Evolutionary conservation across 2,329 filamentous ascomycete species (phyloP).

Genomic region (Alternaria panax): DNA sequence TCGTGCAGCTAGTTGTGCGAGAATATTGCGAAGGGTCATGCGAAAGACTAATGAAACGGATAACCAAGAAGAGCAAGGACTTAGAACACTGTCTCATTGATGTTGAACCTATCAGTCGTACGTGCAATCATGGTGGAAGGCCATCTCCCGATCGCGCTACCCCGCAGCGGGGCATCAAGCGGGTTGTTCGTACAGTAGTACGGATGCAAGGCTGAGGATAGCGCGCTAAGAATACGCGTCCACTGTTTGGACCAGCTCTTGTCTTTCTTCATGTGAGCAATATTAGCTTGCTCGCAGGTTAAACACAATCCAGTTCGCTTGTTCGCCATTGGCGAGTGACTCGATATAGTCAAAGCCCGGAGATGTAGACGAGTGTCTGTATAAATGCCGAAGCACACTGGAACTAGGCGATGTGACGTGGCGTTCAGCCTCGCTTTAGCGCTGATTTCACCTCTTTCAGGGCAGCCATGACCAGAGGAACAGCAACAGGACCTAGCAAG

Average conservation of each 20-base stretch:
- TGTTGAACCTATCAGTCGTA: neutral
- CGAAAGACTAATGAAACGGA: neutral
- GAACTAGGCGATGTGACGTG: neutral
- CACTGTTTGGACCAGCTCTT: neutral
- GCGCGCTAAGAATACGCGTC: neutral
- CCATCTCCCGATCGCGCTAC: neutral
- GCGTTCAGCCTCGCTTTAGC: conserved; percentile 28
- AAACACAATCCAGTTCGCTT: neutral
- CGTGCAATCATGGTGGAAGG: neutral
- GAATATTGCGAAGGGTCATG: neutral
- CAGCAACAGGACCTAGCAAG: conserved; percentile 85
- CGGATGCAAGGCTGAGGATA: neutral
- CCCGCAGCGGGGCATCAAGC: conserved; percentile 7
- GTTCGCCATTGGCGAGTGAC: neutral
- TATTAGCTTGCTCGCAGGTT: neutral
- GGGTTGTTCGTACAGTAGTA: neutral
- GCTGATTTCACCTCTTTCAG: conserved; percentile 69
- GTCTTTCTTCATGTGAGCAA: neutral
- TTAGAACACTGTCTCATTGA: neutral
- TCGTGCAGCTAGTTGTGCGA: neutral
- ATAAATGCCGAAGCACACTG: neutral
- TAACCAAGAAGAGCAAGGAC: neutral
- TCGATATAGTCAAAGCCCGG: neutral
- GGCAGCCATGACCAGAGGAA: conserved; percentile 84
- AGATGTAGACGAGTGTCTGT: neutral